Evolutionary conservation across 163 green algal species (phyloP).

Genomic region (Picocystis sp.): DNA sequence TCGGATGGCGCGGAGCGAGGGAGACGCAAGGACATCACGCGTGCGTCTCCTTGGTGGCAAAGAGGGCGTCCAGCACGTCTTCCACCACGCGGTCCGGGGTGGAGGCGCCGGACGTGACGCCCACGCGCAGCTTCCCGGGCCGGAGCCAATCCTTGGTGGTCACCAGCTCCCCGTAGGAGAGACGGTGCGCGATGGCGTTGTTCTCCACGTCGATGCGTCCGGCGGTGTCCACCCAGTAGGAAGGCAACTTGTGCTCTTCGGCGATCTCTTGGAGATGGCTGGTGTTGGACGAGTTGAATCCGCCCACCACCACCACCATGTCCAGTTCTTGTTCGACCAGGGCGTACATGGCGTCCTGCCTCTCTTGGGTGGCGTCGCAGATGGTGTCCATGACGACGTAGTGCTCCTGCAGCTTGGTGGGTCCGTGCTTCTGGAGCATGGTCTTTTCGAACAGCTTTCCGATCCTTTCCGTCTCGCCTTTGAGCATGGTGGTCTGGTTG

Average conservation of each 20-base stretch:
- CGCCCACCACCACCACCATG: slow-evolving; percentile 94
- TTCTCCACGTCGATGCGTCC: slow-evolving; percentile 65
- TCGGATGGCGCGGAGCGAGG: no score
- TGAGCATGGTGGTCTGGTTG: slow-evolving; percentile 78
- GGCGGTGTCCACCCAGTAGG: slow-evolving; percentile 86
- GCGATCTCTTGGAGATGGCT: slow-evolving; percentile 91
- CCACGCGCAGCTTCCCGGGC: slow-evolving; percentile 50
- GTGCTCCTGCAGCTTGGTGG: slow-evolving; percentile 64
- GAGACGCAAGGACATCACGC: no score
- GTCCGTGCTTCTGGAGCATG: slow-evolving; percentile 91
- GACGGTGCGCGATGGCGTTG: slow-evolving; percentile 51
- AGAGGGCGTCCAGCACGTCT: slow-evolving; percentile 49
- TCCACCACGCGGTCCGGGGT: slow-evolving; percentile 68
- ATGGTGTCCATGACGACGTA: slow-evolving; percentile 99
- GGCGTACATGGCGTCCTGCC: slow-evolving; percentile 89
- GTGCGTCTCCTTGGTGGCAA: neutral
- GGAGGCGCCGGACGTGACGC: slow-evolving; percentile 75
- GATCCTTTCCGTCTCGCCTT: slow-evolving; percentile 16
- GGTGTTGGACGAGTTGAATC: slow-evolving; percentile 99
- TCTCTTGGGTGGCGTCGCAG: slow-evolving; percentile 94
- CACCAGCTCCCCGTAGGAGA: slow-evolving; percentile 60
- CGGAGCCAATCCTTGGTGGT: slow-evolving; percentile 64
- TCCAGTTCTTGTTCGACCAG: slow-evolving; percentile 62
- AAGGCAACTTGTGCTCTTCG: slow-evolving; percentile 75
- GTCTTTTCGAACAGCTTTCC: slow-evolving; percentile 90